phyloP scores from a whole-genome alignment of 2,329 filamentous ascomycete genomes.

The Tolypocladium album region DNA sequence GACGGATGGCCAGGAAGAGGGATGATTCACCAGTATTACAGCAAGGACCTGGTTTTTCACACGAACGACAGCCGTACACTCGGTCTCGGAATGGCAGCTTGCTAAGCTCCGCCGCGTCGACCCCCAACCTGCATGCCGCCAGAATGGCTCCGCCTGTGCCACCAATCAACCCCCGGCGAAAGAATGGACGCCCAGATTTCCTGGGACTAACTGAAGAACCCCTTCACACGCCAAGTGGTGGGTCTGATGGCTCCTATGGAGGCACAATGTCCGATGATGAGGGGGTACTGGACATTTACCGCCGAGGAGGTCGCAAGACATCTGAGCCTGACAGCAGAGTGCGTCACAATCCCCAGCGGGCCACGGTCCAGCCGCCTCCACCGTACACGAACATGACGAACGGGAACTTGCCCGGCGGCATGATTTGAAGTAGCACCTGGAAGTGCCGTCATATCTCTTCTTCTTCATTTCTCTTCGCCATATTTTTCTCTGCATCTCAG shows the following conservation, averaged over 20 bases:
- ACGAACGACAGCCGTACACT: conserved; percentile 13
- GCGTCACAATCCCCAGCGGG: conserved; percentile 15
- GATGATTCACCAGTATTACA: conserved; percentile 41
- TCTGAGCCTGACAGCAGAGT: conserved; percentile 26
- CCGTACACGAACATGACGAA: conserved; percentile 16
- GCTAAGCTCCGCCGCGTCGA: conserved; percentile 19
- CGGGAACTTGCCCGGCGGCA: conserved; percentile 28
- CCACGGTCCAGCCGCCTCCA: conserved; percentile 14
- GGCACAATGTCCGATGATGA: conserved; percentile 28
- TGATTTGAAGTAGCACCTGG: conserved; percentile 26
- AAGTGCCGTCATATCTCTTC: background rate
- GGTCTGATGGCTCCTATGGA: background rate
- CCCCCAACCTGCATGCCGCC: conserved; percentile 24
- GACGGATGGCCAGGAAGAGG: conserved; percentile 30
- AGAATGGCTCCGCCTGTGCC: conserved; percentile 38
- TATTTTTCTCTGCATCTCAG: background rate
- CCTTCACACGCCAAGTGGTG: conserved; percentile 6
- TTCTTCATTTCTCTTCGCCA: background rate
- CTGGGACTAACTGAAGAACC: conserved; percentile 22
- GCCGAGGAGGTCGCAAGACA: conserved; percentile 31
- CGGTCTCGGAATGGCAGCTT: conserved; percentile 26
- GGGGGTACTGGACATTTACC: conserved; percentile 19
- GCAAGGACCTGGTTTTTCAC: conserved; percentile 30
- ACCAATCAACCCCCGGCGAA: conserved; percentile 47
- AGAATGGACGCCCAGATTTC: conserved; percentile 28